Conservation (phyloP, 2,329 filamentous ascomycete species). For the Aspergillus aculeatinus region DNA sequence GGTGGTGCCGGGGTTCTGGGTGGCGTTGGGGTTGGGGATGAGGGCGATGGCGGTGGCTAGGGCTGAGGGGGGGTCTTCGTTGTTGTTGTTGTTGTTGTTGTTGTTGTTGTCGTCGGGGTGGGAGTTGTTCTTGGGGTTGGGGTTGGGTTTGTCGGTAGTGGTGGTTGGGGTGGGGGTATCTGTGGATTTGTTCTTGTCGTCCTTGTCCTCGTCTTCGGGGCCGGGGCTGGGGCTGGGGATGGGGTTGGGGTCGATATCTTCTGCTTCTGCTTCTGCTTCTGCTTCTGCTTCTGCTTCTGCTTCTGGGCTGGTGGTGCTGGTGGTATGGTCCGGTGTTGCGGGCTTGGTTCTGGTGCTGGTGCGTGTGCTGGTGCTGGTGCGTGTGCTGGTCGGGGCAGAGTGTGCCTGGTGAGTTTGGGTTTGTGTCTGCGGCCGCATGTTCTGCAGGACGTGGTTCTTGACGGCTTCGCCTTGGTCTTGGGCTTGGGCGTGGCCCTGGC, state of each 20-base stretch:
- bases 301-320: too few relatives aligned
- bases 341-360: too few relatives aligned
- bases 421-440: too few relatives aligned
- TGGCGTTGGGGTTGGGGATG: neutral
- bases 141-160: neutral
- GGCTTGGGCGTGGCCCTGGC: too few relatives aligned
- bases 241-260: neutral
- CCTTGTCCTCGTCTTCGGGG: neutral
- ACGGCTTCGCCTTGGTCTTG: too few relatives aligned
- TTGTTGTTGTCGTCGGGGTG: neutral
- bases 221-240: neutral
- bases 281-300: too few relatives aligned
- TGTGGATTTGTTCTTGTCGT: neutral
- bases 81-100: neutral
- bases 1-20: neutral
- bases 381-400: too few relatives aligned
- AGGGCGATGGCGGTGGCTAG: neutral
- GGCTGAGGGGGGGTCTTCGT: neutral
- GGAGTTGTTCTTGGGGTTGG: neutral
- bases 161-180: neutral
- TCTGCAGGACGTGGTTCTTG: too few relatives aligned
- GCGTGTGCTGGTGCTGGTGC: too few relatives aligned
- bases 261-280: too few relatives aligned
- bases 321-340: too few relatives aligned
- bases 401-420: too few relatives aligned